Evolutionary conservation across 768 basidiomycete genomes (phyloP).

Genomic region (Tulasnella sp.): DNA sequence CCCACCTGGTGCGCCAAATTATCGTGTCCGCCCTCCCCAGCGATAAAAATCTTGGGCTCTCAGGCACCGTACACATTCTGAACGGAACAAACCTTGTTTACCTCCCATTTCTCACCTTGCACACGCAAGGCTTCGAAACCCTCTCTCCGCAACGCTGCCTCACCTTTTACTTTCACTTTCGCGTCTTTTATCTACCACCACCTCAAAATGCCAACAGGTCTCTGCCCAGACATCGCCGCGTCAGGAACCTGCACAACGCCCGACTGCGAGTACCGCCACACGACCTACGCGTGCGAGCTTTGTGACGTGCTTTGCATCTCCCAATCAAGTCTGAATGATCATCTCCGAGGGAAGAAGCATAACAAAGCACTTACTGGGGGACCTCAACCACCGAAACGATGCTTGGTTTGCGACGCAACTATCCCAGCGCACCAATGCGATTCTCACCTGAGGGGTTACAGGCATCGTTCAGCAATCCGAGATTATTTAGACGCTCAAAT

Average conservation of each 20-base stretch:
- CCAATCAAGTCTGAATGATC: constrained; percentile 4
- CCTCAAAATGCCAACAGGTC: not conserved
- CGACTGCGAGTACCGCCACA: constrained; percentile 7
- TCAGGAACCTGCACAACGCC: constrained; percentile 3
- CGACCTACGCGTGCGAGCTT: constrained; percentile 3
- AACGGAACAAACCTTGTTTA: too few relatives aligned
- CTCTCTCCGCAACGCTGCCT: too few relatives aligned
- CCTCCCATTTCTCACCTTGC: too few relatives aligned
- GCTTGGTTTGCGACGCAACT: constrained; percentile 5
- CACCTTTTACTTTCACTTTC: not conserved
- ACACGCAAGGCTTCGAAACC: too few relatives aligned
- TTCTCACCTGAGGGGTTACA: too few relatives aligned
- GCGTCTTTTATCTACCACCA: not conserved
- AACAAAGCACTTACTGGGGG: not conserved
- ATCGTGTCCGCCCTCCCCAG: too few relatives aligned
- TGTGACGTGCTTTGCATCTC: not conserved
- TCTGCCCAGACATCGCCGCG: constrained; percentile 10
- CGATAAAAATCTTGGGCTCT: too few relatives aligned
- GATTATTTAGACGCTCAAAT: too few relatives aligned
- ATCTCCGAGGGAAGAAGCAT: constrained; percentile 8
- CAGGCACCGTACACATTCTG: too few relatives aligned
- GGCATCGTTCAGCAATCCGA: not conserved
- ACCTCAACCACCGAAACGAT: not conserved
- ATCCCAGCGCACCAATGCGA: too few relatives aligned
- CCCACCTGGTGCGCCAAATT: too few relatives aligned